phyloP scores from a whole-genome alignment of 352 stramenopile species.

The Pythium brassicae region DNA sequence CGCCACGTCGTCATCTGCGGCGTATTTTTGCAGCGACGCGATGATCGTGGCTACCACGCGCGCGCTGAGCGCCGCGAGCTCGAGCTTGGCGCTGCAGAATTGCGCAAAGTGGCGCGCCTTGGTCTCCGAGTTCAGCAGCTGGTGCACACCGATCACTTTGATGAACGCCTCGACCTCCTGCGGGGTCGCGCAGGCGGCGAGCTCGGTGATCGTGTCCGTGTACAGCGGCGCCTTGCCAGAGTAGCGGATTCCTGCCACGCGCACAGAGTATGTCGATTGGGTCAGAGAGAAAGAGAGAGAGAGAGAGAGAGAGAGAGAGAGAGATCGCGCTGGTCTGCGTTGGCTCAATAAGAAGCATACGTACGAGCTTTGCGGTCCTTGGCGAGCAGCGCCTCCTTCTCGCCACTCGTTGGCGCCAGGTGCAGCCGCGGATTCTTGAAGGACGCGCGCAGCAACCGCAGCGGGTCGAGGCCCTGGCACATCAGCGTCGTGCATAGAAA shows the following conservation, averaged over 20 bases:
- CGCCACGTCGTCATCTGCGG: slow-evolving; percentile 41
- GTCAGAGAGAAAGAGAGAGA: neutral
- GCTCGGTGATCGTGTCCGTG: slow-evolving; percentile 52
- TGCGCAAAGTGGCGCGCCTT: slow-evolving; percentile 76
- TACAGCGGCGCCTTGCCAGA: slow-evolving; percentile 66
- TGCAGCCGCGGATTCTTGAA: slow-evolving; percentile 52
- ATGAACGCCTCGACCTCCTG: slow-evolving; percentile 64
- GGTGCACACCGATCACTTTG: slow-evolving; percentile 39
- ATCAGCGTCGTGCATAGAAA: slow-evolving; percentile 40
- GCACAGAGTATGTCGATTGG: neutral
- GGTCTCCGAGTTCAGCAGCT: slow-evolving; percentile 61
- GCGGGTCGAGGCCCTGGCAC: slow-evolving; percentile 54
- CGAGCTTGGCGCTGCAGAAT: slow-evolving; percentile 36
- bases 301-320: too few species aligned
- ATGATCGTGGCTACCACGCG: slow-evolving; percentile 46
- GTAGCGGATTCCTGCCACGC: slow-evolving; percentile 34
- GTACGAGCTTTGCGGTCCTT: slow-evolving; percentile 32
- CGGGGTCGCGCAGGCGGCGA: slow-evolving; percentile 30
- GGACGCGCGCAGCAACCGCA: slow-evolving; percentile 52
- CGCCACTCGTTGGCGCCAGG: slow-evolving; percentile 32
- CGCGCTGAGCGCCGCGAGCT: slow-evolving; percentile 31
- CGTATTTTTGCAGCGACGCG: slow-evolving; percentile 49
- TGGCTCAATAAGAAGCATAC: too few species aligned
- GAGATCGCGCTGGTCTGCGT: too few species aligned
- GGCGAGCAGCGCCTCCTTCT: slow-evolving; percentile 48